Percentiles rank a stretch among this genome's conserved stretches.
Evolutionary conservation across 306 rosid species (phyloP).

Genomic region (Rubus parviflorus): DNA sequence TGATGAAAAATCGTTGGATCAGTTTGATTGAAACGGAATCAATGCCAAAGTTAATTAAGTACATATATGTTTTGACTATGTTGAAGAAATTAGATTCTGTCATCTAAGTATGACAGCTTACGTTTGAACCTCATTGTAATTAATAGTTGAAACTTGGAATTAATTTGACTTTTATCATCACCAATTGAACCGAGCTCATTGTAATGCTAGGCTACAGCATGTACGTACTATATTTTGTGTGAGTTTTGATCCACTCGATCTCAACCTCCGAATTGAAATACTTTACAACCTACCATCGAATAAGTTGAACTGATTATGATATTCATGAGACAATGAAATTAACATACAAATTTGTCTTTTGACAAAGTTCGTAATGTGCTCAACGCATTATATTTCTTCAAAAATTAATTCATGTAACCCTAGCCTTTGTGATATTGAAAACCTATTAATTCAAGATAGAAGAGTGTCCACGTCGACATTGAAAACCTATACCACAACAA

Average conservation of each 20-base stretch:
- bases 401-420: too few species aligned
- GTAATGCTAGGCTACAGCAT: too few species aligned
- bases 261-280: too few species aligned
- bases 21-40: background rate
- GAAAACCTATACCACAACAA: conserved; percentile 11
- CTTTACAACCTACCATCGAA: too few species aligned
- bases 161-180: background rate
- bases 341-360: too few species aligned
- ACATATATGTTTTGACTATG: background rate
- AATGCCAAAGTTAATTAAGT: background rate
- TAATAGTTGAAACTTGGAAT: background rate
- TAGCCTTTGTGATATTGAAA: too few species aligned
- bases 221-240: too few species aligned
- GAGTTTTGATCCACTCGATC: background rate
- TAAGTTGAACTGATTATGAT: too few species aligned
- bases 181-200: background rate
- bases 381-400: too few species aligned
- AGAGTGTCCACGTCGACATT: conserved; percentile 20
- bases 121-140: too few species aligned
- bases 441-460: background rate
- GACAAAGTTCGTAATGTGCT: too few species aligned
- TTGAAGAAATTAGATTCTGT: background rate
- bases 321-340: too few species aligned
- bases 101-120: background rate
- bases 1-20: background rate